Base-by-base conservation (phyloP, 345 rosid genomes). In the Eucalyptus cloeziana region DNA sequence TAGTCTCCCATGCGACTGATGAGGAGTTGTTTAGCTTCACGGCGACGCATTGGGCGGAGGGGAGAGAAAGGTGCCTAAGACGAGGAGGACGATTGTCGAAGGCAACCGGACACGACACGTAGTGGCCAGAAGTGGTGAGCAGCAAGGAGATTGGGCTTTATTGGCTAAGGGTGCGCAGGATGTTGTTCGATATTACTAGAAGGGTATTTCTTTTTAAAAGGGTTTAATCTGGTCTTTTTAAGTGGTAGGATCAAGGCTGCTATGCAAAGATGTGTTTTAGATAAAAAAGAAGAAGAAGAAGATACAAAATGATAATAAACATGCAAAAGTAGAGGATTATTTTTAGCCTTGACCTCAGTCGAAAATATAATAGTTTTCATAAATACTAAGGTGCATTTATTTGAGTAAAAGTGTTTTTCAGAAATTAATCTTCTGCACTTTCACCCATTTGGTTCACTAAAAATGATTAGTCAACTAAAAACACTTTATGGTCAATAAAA, bases 281-380 rank as follows among this genome's bases (percentile, higher is more conserved):
- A 52, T 52, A 24, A 10, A 56, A 22, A 8, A 40, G 5, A 40
- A 40, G 40, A 40, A 40, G 5, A 8, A 21, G 8, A 21, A 56
- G 62, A 56, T 56, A 24, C 62, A 10, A 56, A 56, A 56, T 56
- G 30, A 24, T 4, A 24, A 24, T 56, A 24, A 24, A 56, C 30
- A 56, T 56, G 62, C 30, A 24, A 56, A 56, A 56, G 10, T 13
- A 9, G 62, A 24, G 13, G 30, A 56, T 56, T 24, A 24, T 56
- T 24, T 56, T 56, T 56, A 56, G 62, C 13, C 30, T 1, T 8
- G 3, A 56, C 30, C 30, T 24, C 0, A 22, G 2, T 56, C 0
- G 12, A 56, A 10, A 56, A 10, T 52, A 56, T 4, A 24, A 56
- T 4, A 25, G 10, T 24, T 10, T 10, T 56, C 62, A 56, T 56